Conservation (phyloP, 139 green algal genomes). For the Micractinium sp. region DNA sequence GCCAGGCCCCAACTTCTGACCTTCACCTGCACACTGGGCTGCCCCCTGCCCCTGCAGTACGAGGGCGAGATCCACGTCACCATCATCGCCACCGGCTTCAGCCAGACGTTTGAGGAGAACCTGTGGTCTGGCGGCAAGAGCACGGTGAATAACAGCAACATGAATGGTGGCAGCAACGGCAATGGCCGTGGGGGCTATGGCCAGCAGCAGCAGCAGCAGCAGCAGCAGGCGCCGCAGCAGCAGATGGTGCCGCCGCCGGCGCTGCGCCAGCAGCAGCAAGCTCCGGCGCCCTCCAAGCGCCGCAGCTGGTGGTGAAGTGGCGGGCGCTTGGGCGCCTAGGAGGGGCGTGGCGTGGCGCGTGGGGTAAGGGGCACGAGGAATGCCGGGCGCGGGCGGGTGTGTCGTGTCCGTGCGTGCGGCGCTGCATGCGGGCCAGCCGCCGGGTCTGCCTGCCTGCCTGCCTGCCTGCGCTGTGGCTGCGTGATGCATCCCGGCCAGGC, state of each 20-base stretch:
- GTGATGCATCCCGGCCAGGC: background rate
- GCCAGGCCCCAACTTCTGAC: too few species aligned
- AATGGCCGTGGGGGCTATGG: background rate
- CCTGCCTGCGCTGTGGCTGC: background rate
- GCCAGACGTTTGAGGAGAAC: conserved; percentile 78
- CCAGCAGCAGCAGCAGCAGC: background rate
- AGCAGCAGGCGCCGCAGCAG: background rate
- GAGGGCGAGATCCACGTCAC: conserved; percentile 84
- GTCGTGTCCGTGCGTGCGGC: background rate
- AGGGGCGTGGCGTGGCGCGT: background rate
- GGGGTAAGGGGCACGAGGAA: background rate
- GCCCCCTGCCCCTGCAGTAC: conserved; percentile 35
- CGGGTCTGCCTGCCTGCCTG: background rate
- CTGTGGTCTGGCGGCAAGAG: conserved; percentile 42
- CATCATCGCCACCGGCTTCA: conserved; percentile 96
- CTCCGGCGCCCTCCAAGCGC: background rate
- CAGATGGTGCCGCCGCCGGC: background rate
- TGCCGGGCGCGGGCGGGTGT: background rate
- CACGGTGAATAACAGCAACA: background rate
- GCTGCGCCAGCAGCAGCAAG: background rate
- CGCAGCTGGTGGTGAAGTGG: conserved; percentile 14
- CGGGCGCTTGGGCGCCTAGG: background rate
- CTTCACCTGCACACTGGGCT: too few species aligned
- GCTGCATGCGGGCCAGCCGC: background rate
- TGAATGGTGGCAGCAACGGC: background rate